Evolutionary conservation across 2,329 filamentous ascomycete species (phyloP).

Genomic region (Colletotrichum euphorbiae): DNA sequence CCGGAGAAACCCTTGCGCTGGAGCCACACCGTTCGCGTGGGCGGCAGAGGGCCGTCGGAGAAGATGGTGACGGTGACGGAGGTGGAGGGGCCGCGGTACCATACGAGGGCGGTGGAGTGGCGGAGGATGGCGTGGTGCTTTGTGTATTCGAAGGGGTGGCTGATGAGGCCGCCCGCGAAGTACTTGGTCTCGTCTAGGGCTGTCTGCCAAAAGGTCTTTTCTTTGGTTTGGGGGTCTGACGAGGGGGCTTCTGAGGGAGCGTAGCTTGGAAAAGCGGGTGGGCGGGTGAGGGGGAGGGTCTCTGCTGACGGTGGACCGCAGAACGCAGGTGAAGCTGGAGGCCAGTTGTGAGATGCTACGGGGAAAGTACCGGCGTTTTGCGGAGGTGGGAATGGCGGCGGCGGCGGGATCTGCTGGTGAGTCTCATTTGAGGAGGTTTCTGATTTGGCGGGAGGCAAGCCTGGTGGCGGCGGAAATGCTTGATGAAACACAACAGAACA

Average conservation of each 20-base stretch:
- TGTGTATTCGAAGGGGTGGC: constrained; percentile 72
- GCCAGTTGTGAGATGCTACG: background rate
- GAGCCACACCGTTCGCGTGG: constrained; percentile 72
- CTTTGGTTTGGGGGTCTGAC: constrained; percentile 14
- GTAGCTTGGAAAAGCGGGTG: background rate
- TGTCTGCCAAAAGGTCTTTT: constrained; percentile 55
- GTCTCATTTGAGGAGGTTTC: background rate
- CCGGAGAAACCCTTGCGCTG: constrained; percentile 77
- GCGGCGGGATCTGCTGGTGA: background rate
- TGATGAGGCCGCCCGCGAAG: constrained; percentile 73
- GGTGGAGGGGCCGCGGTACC: constrained; percentile 74
- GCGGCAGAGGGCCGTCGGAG: constrained; percentile 66
- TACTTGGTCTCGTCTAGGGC: constrained; percentile 70
- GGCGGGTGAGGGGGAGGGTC: constrained; percentile 13
- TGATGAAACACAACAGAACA: background rate
- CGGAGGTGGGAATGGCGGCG: background rate
- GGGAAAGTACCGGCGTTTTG: background rate
- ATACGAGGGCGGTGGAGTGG: constrained; percentile 72
- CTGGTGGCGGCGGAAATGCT: background rate
- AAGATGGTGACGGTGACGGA: constrained; percentile 74
- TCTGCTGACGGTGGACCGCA: constrained; percentile 1
- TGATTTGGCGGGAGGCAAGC: background rate
- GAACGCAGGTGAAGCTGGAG: background rate
- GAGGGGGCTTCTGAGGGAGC: constrained; percentile 6
- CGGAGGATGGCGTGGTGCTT: constrained; percentile 75